Evolutionary conservation across 192 early-diverging fungal genomes (phyloP).

Genomic region (Phycomyces blakesleeanus): DNA sequence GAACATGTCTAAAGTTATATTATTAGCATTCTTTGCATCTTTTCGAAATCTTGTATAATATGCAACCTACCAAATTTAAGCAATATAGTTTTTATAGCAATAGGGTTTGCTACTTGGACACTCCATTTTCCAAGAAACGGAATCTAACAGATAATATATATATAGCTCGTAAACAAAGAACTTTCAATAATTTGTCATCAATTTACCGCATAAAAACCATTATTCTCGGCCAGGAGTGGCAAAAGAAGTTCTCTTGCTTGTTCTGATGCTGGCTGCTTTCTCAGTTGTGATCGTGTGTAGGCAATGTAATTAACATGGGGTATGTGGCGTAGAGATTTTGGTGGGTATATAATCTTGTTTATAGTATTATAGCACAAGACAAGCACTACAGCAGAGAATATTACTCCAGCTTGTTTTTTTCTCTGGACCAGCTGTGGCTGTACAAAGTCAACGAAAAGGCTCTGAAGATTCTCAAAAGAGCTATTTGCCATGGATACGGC

Average conservation of each 20-base stretch:
- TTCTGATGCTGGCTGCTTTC: background rate
- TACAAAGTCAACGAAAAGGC: too few relatives aligned
- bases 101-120: background rate
- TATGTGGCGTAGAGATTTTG: background rate
- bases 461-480: too few relatives aligned
- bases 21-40: background rate
- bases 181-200: background rate
- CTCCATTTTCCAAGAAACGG: background rate
- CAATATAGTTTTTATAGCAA: background rate
- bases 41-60: background rate
- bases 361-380: too few relatives aligned
- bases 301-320: background rate
- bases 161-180: background rate
- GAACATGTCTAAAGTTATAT: background rate
- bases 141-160: background rate
- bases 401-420: too few relatives aligned
- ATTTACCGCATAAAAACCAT: background rate
- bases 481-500: too few relatives aligned
- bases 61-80: background rate
- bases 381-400: too few relatives aligned
- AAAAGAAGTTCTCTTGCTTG: background rate
- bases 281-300: background rate
- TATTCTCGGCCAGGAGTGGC: background rate
- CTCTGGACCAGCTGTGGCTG: too few relatives aligned
- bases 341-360: background rate